phyloP scores from a whole-genome alignment of 2,329 filamentous ascomycete genomes.

The Claviceps maximensis region DNA sequence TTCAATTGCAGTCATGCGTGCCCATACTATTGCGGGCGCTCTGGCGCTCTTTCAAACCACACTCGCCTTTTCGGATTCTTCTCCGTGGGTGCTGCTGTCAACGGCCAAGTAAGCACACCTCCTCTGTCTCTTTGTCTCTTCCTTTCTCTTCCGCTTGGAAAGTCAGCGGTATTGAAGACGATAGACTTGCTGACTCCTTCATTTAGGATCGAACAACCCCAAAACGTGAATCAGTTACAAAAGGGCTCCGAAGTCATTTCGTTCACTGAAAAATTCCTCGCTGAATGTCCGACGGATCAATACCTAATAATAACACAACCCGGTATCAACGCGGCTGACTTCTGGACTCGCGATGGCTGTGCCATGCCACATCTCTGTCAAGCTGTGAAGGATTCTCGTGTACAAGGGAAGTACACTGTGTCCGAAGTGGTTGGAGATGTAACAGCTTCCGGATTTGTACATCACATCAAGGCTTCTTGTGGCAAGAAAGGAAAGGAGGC shows the following conservation, averaged over 20 bases:
- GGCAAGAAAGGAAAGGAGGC: conserved; percentile 22
- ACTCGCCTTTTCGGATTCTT: conserved; percentile 71
- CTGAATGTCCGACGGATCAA: conserved; percentile 55
- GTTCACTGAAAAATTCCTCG: conserved; percentile 38
- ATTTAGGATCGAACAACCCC: conserved; percentile 20
- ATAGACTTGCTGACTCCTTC: conserved; percentile 3
- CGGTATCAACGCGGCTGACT: conserved; percentile 57
- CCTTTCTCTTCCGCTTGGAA: background rate
- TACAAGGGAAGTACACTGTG: conserved; percentile 32
- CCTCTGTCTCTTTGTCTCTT: background rate
- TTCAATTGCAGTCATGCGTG: conserved; percentile 33
- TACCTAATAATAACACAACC: conserved; percentile 73
- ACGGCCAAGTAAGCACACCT: conserved; percentile 54
- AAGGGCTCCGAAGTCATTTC: conserved; percentile 30
- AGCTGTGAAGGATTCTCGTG: conserved; percentile 21
- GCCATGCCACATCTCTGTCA: conserved; percentile 40
- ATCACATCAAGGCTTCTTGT: conserved; percentile 35
- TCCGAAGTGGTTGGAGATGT: conserved; percentile 44
- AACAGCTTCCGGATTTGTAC: conserved; percentile 26
- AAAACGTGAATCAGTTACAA: conserved; percentile 32
- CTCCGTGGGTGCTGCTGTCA: conserved; percentile 81
- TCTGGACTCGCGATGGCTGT: conserved; percentile 36
- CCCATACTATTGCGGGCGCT: conserved; percentile 35
- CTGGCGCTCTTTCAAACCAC: conserved; percentile 44
- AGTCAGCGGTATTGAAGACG: background rate